Base-by-base conservation (phyloP, 805 yeast species). In the Clavispora phyllophila region DNA sequence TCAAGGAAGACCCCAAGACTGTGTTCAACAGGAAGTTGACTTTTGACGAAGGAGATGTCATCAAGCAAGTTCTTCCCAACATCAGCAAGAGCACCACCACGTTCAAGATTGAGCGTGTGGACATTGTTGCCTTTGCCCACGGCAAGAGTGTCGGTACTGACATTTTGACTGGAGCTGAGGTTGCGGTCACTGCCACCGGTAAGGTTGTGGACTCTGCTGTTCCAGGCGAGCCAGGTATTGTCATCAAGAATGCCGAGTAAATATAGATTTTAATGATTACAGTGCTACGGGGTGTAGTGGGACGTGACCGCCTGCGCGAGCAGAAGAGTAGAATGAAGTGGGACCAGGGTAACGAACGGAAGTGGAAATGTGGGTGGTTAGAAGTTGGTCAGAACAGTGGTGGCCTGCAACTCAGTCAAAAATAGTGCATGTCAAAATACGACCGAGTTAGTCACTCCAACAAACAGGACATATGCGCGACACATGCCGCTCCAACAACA, bases 181-280 rank as follows among this genome's bases (percentile, higher is more conserved):
- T 82, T 45, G 84, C 75, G 52, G 73, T 89, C 50, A 74, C 81
- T 28, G 72, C 76, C 44, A 68, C 76, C 41, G 77, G 82, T 37
- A 89, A 86, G 73, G 76, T 81, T 33, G 73, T 86, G 46, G 96
- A 87, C 50, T 75, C 75, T 48, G 90, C 98, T 22, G 83, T 86
- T 50, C 99, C 99, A 37, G 98, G 98, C 47, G 77, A 78, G 53
- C 98, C 99, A 29, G 97, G 96, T 57, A 80, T 91, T 57, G 65
- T 81, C 49, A 74, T 91, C 49, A 78, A 70, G 53, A 90, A 90
- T 65, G 58, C 83, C 20, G 47, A 45, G 49, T 44, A 42, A 26
- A 26, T 18, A 9, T 28, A n/a, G 12, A 41, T 41, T 18, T 36
- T 36, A 37, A 23, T 24, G 13, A 27, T 2, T 29, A 29, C 13